A percentile compares a stretch with the other conserved stretches of the same genome.
These are phyloP conservation scores for Priceomyces haplophilus DNA, from an alignment of 805 yeast genomes.

Conservation along the genomic window DNA sequence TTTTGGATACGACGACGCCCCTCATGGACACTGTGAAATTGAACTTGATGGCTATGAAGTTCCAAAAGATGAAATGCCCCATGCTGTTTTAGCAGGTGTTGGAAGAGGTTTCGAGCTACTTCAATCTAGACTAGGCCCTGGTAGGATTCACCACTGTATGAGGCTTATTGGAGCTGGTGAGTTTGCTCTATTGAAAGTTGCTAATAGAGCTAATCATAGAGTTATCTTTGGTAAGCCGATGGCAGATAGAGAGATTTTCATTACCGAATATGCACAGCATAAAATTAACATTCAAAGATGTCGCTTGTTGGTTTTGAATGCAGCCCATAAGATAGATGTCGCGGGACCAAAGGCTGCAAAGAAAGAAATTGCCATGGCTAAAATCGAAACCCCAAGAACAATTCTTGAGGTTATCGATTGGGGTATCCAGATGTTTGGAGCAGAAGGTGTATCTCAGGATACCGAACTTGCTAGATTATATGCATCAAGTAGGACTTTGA, in stretches of 20 bases:
- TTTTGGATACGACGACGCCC: constrained; percentile 65
- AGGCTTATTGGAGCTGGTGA: constrained; percentile 60
- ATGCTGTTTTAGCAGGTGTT: constrained; percentile 37
- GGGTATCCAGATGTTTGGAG: constrained; percentile 64
- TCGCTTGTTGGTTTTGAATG: constrained; percentile 52
- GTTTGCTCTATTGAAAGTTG: constrained; percentile 46
- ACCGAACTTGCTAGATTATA: constrained; percentile 54
- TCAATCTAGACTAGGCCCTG: constrained; percentile 65
- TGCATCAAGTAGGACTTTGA: constrained; percentile 50
- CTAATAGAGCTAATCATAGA: constrained; percentile 51
- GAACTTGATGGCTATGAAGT: constrained; percentile 48
- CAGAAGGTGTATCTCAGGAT: constrained; percentile 62
- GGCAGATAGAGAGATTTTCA: constrained; percentile 49
- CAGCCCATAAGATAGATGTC: constrained; percentile 58
- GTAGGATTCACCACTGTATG: constrained; percentile 72
- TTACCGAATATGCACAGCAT: constrained; percentile 47
- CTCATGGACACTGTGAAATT: constrained; percentile 69
- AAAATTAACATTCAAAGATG: constrained; percentile 55
- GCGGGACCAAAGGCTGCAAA: constrained; percentile 53
- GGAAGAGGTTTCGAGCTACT: constrained; percentile 64
- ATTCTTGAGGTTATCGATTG: constrained; percentile 52
- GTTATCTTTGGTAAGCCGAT: constrained; percentile 51
- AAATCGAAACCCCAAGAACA: constrained; percentile 60
- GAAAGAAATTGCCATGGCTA: constrained; percentile 59
- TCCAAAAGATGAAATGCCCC: constrained; percentile 41